Base-by-base conservation (phyloP, 345 rosid species). In the Rhizophora apiculata region DNA sequence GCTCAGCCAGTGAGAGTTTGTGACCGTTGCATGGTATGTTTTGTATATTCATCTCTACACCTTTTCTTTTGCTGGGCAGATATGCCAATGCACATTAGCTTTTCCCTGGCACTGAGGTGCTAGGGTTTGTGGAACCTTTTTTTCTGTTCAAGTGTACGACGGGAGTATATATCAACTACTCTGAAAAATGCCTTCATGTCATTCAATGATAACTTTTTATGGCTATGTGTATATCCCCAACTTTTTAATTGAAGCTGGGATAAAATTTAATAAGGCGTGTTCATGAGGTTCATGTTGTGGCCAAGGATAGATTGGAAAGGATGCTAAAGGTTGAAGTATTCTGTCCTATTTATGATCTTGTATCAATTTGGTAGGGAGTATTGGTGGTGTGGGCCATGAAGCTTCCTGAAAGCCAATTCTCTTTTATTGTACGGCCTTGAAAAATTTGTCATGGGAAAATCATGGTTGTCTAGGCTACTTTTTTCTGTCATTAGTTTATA, bases 1-100 rank as follows among this genome's bases (percentile, higher is more conserved):
- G 93, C 97, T 64, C 96, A 86, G 76, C 92, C 85, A 43, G 99
- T 96, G 79, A 83, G 99, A 79, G 98, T 96, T 71, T 96, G 99
- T 64, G 97, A 96, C 74, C 85, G 97, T 59, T 96, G 97, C 80
- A 69, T 92, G 97, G 98, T 96, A 84, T 10, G 76, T 60, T 46
- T 54, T 49, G 19, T 55, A 37, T n/a, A 67, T 58, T 21, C 37
- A 75, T 68, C 64, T 62, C n/a, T 64, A 16, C 26, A 53, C 63
- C 22, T 70, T 20, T 26, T 22, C 20, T 29, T 56, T 63, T 27
- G 15, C 8, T 43, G 19, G 49, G 19, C 16, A 15, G 4, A 43
- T 43, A 43, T 43, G 49, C 49, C 49, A 43, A 13, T 43, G 49
- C 18, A 43, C 16, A 13, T 11, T 43, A 43, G 49, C 18, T 11